A percentile compares a stretch with the other conserved stretches of the same genome.
These are phyloP conservation scores for Mycena leptocephala DNA, from an alignment of 768 basidiomycete species.

Conservation along the genomic window DNA sequence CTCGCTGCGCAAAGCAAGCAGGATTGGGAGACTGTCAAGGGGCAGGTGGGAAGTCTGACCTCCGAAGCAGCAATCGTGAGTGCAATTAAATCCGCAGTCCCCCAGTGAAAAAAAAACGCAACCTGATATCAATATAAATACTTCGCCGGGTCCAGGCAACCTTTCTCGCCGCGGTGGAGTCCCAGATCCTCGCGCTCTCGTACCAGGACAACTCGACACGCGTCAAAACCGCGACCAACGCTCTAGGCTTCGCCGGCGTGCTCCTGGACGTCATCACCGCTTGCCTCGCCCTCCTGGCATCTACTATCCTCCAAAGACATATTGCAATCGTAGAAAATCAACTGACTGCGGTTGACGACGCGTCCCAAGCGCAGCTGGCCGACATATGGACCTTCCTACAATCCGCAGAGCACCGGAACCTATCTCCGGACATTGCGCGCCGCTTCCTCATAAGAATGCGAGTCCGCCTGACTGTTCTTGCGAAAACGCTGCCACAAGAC, in stretches of 20 bases:
- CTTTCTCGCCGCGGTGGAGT: constrained; percentile 19
- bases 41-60: not conserved
- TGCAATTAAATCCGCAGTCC: too few species aligned
- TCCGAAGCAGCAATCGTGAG: constrained; percentile 17
- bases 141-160: not conserved
- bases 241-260: constrained; percentile 6
- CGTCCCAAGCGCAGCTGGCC: not conserved
- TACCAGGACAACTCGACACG: constrained; percentile 12
- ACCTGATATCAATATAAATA: not conserved
- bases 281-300: not conserved
- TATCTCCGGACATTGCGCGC: too few species aligned
- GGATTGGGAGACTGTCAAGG: not conserved
- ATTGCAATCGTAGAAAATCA: constrained; percentile 1
- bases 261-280: constrained; percentile 19
- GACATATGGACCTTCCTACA: not conserved
- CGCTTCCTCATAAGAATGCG: too few species aligned
- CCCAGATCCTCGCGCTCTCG: constrained; percentile 12
- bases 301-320: not conserved
- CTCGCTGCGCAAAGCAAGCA: too few species aligned
- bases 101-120: not conserved
- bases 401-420: too few species aligned
- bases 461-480: too few species aligned
- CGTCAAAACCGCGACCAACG: constrained; percentile 1
- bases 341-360: not conserved
- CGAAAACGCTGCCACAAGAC: too few species aligned